These are phyloP conservation scores for Camelina laxa DNA, from an alignment of 345 rosid species.

Conservation along the genomic window DNA sequence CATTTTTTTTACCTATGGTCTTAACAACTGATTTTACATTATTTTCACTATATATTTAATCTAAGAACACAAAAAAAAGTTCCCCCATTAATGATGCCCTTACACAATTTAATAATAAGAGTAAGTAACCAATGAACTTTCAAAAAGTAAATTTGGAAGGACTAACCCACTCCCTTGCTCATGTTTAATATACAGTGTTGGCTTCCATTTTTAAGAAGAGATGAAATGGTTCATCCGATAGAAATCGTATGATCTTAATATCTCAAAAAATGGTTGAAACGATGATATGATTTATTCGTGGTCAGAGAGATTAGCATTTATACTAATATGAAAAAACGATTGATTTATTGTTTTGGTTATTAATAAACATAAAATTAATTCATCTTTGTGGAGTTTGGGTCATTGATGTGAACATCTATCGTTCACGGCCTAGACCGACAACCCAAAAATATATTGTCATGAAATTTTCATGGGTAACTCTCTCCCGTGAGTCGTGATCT, in stretches of 20 bases:
- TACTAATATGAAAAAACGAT: neutral
- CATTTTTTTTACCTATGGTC: too few relatives aligned
- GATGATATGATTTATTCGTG: neutral
- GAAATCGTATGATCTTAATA: neutral
- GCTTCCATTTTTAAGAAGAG: slow-evolving; percentile 8
- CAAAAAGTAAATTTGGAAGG: neutral
- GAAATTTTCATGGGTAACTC: slow-evolving; percentile 7
- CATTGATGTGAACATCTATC: slow-evolving; percentile 29
- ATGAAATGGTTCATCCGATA: neutral
- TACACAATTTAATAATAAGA: slow-evolving; percentile 28
- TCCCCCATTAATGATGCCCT: too few relatives aligned
- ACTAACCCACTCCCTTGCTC: slow-evolving; percentile 21
- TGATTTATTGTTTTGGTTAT: neutral
- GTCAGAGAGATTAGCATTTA: neutral
- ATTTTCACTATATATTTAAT: too few relatives aligned
- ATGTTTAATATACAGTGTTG: neutral
- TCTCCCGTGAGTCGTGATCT: slow-evolving; percentile 2
- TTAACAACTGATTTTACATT: too few relatives aligned
- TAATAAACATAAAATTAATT: neutral
- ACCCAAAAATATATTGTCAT: neutral
- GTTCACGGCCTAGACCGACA: slow-evolving; percentile 30
- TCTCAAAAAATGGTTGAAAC: neutral
- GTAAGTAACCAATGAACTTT: slow-evolving; percentile 21
- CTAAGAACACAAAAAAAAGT: too few relatives aligned
- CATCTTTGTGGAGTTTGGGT: neutral